phyloP scores from a whole-genome alignment of 2,329 filamentous ascomycete species.

The Metarhizium album region DNA sequence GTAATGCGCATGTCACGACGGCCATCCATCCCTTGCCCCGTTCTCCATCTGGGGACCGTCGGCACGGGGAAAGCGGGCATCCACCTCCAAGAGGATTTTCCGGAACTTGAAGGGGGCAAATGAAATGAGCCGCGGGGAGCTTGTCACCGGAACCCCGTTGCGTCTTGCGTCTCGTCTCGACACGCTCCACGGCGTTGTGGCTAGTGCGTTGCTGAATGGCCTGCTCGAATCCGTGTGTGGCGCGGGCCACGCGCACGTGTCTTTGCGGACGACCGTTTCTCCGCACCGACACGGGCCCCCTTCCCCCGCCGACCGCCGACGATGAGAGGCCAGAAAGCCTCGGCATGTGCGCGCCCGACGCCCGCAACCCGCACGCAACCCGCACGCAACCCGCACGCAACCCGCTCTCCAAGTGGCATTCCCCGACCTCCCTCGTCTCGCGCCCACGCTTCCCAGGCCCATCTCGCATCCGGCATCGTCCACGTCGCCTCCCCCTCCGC shows the following conservation, averaged over 20 bases:
- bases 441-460: no score
- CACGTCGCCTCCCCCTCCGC: not conserved
- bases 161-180: no score
- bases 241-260: not conserved
- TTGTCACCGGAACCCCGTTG: no score
- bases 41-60: not conserved
- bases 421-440: no score
- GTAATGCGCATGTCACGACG: not conserved
- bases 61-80: not conserved
- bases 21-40: no score
- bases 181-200: no score
- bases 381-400: not conserved
- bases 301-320: not conserved
- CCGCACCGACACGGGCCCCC: conserved; percentile 1
- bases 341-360: conserved; percentile 2
- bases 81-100: conserved; percentile 24
- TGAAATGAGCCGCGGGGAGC: no score
- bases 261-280: not conserved
- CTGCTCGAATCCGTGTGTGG: not conserved
- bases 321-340: not conserved
- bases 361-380: not conserved
- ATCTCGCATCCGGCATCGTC: not conserved
- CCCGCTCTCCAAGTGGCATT: no score
- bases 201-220: not conserved
- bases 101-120: conserved; percentile 11